phyloP scores from a whole-genome alignment of 108 stramenopile genomes.

The Cyclotella kingstonii region DNA sequence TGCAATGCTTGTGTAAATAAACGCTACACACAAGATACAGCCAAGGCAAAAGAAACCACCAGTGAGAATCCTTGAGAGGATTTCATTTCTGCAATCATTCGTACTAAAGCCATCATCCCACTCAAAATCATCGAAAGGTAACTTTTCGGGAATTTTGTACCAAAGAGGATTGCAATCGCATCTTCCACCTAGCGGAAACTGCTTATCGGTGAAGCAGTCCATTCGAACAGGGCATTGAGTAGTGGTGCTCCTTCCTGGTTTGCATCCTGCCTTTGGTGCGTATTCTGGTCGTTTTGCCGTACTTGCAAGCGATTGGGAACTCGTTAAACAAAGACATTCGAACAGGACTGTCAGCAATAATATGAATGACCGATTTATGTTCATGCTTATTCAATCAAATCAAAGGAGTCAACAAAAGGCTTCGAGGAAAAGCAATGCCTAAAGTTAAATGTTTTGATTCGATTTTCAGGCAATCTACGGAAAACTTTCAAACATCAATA shows the following conservation, averaged over 20 bases:
- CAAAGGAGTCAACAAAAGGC: too few species aligned
- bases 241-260: constrained; percentile 6
- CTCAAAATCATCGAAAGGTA: constrained; percentile 45
- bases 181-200: constrained; percentile 24
- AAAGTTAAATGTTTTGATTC: too few species aligned
- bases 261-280: constrained; percentile 19
- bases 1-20: constrained; percentile 19
- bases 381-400: too few species aligned
- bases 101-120: constrained; percentile 44
- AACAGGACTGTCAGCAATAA: too few species aligned
- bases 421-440: too few species aligned
- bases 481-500: too few species aligned
- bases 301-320: too few species aligned
- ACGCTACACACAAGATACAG: constrained; percentile 11
- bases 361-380: too few species aligned
- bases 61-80: constrained; percentile 14
- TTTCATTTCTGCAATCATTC: constrained; percentile 25
- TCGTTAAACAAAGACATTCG: too few species aligned
- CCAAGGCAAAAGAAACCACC: constrained; percentile 8
- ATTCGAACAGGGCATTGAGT: constrained; percentile 24
- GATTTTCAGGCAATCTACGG: too few species aligned
- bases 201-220: constrained; percentile 31
- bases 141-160: constrained; percentile 10
- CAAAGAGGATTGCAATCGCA: constrained; percentile 46
- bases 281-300: background rate